A percentile compares a stretch with the other conserved stretches of the same genome.
Evolutionary conservation across 1,284 basidiomycete species (phyloP).

Genomic region (Apiotrichum gamsii): DNA sequence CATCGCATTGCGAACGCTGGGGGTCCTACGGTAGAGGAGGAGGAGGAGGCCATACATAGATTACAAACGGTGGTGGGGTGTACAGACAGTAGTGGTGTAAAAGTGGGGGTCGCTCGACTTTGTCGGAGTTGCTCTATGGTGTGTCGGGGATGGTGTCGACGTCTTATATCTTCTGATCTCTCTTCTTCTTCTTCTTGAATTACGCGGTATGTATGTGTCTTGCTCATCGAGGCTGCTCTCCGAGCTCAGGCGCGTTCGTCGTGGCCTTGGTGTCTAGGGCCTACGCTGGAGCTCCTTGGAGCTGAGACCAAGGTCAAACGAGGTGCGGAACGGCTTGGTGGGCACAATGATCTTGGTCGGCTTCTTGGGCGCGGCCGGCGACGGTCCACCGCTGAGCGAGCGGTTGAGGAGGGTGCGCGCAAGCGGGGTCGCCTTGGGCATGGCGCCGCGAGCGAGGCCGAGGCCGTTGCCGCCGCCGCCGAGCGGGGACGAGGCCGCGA

Average conservation of each 20-base stretch:
- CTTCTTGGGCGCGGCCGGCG: slow-evolving; percentile 15
- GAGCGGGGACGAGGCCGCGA: neutral
- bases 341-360: slow-evolving; percentile 41
- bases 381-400: slow-evolving; percentile 14
- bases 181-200: too few relatives aligned
- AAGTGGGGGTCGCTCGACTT: too few relatives aligned
- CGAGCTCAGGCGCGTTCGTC: neutral
- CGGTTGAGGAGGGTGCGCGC: slow-evolving; percentile 35
- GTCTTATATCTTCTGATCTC: too few relatives aligned
- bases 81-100: too few relatives aligned
- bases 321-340: slow-evolving; percentile 38
- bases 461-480: neutral
- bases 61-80: too few relatives aligned
- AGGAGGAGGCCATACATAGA: too few relatives aligned
- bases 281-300: slow-evolving; percentile 34
- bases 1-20: too few relatives aligned
- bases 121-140: too few relatives aligned
- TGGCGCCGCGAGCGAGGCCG: neutral
- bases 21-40: too few relatives aligned
- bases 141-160: too few relatives aligned
- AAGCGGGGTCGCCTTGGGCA: slow-evolving; percentile 39
- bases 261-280: neutral
- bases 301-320: slow-evolving; percentile 40
- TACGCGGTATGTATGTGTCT: too few relatives aligned
- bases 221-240: too few relatives aligned